Conservation (phyloP, 495 filamentous ascomycete genomes). For the Parachaetomium inaequale region DNA sequence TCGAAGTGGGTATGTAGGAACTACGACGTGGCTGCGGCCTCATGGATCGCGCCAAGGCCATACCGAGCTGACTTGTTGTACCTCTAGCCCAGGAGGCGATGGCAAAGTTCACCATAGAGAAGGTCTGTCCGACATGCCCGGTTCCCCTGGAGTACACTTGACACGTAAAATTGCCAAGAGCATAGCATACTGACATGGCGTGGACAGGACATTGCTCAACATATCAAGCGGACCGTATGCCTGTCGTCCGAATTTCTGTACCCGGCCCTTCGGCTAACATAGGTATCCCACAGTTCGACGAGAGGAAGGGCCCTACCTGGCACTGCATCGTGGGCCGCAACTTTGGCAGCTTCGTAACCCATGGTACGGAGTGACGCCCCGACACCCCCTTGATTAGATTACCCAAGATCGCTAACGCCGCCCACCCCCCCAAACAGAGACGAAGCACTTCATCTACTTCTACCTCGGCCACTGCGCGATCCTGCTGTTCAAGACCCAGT, state of each 20-base stretch:
- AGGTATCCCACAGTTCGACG: conserved; percentile 64
- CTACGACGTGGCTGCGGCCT: not conserved
- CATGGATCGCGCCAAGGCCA: not conserved
- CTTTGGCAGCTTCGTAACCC: conserved; percentile 98
- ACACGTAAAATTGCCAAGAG: not conserved
- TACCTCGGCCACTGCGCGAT: conserved; percentile 98
- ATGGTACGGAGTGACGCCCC: conserved; percentile 57
- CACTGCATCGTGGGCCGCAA: conserved; percentile 98
- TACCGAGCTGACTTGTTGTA: conserved; percentile 4
- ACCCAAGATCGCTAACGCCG: not conserved
- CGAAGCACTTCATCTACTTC: conserved; percentile 99
- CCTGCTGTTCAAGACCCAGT: conserved; percentile 98
- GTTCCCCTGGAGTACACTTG: too few relatives aligned
- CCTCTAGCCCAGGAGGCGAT: conserved; percentile 83
- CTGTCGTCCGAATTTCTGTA: not conserved
- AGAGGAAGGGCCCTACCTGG: conserved; percentile 90
- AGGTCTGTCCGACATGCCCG: conserved; percentile 51
- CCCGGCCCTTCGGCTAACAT: conserved; percentile 20
- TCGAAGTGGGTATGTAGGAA: conserved; percentile 78
- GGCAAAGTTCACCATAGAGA: conserved; percentile 88
- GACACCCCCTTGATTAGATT: not conserved
- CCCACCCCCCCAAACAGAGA: conserved; percentile 56
- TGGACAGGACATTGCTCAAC: conserved; percentile 84
- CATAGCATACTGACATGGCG: conserved; percentile 7
- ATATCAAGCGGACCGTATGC: conserved; percentile 91